Base-by-base conservation (phyloP, 2,329 filamentous ascomycete species). In the Trichoderma sp. region DNA sequence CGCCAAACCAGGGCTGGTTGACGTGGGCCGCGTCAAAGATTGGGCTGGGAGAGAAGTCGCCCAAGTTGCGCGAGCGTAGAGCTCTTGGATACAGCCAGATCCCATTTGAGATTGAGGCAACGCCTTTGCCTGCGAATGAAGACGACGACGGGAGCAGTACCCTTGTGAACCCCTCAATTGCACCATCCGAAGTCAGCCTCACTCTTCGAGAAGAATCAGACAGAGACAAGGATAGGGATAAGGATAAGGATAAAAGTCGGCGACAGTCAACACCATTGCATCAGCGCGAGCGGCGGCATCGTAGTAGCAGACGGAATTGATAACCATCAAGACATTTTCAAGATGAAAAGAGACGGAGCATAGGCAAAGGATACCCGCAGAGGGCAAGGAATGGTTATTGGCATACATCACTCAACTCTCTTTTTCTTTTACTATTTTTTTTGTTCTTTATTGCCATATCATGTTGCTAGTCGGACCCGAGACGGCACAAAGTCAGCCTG, bases 11-110 rank as follows among this genome's bases (percentile, higher is more conserved):
- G 3, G 74, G 75, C 1, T 78, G 78, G 71, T 76, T 74, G 67
- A 74, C 77, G 7, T 79, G 78, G 73, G 74, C 76, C 1, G 71
- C 77, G 50, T 73, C 73, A 1, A 77, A 75, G 50, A 71, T 80
- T 39, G 79, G 80, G 0, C 66, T 81, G 13, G 74, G 74, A 0
- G 76, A 78, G 3, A 72, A 73, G 39, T 73, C 74, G 1, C 75
- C 73, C 0, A 72, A 47, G 58, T 58, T 73, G 64, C 47, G 76
- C 3, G 74, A 76, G 6, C 78, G 75, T 2, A 73, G 79, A 8
- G 43, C 78, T 7, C 72, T 81, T 1, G 79, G 79, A 2, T 73
- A 73, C 3, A 73, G 74, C n/a, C 75, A 76, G 59, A 36, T 67
- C 12, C 47, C 59, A 13, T 55, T 68, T 3, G 72, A 73, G 20